Conservation (phyloP, 371 early-diverging fungal genomes). For the Actinomortierella wolfii region DNA sequence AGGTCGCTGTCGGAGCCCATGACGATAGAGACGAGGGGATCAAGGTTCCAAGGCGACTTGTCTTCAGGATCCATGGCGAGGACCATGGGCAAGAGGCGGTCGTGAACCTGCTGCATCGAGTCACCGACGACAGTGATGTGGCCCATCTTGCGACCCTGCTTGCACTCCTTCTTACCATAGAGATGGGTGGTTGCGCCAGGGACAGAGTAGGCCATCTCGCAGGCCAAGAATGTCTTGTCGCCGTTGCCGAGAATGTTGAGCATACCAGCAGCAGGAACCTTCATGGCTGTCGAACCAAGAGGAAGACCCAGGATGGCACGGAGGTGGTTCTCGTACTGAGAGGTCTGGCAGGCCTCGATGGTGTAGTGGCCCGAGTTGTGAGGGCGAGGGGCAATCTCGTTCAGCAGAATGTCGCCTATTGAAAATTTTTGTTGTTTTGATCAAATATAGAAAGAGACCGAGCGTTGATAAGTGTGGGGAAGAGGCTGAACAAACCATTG, state of each 20-base stretch:
- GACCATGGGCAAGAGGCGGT: constrained; percentile 66
- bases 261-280: constrained; percentile 92
- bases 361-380: constrained; percentile 99
- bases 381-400: constrained; percentile 97
- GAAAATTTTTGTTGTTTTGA: not conserved
- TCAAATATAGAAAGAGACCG: constrained; percentile 9
- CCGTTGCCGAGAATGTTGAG: constrained; percentile 89
- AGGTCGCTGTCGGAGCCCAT: constrained; percentile 98
- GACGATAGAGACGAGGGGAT: constrained; percentile 91
- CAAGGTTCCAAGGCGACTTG: constrained; percentile 50
- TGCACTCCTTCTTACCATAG: constrained; percentile 90
- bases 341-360: constrained; percentile 95
- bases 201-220: constrained; percentile 67
- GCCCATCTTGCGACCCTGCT: constrained; percentile 95
- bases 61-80: constrained; percentile 62
- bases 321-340: constrained; percentile 96
- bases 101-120: constrained; percentile 73
- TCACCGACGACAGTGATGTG: constrained; percentile 94
- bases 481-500: too few relatives aligned
- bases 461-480: not conserved
- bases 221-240: constrained; percentile 66
- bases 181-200: constrained; percentile 91
- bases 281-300: constrained; percentile 87
- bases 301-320: constrained; percentile 93
- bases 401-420: constrained; percentile 75